These are phyloP conservation scores for Teunomyces aglyptinius DNA, from an alignment of 805 yeast species.

Conservation along the genomic window DNA sequence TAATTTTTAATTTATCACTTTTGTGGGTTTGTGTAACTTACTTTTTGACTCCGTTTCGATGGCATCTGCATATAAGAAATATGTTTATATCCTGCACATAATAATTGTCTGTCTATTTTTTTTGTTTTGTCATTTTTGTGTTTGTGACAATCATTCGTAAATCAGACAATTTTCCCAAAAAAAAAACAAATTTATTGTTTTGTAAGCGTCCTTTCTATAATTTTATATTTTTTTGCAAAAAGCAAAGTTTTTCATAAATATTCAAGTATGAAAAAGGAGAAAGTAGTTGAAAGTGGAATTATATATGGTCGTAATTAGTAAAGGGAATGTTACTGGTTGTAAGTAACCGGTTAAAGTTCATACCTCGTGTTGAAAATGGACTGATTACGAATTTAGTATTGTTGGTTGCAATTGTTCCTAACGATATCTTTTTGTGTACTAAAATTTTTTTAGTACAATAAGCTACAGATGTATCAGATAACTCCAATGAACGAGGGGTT, in stretches of 20 bases:
- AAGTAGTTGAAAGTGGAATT: too few species aligned
- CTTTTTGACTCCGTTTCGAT: conserved; percentile 2
- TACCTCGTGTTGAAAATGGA: not conserved
- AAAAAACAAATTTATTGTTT: too few species aligned
- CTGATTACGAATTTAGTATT: not conserved
- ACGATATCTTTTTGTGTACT: not conserved
- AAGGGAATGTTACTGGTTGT: too few species aligned
- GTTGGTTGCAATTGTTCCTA: not conserved
- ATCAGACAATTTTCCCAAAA: too few species aligned
- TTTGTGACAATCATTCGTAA: not conserved
- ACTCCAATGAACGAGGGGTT: not conserved
- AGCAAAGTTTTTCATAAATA: too few species aligned
- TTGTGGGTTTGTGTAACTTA: conserved; percentile 1
- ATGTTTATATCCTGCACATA: not conserved
- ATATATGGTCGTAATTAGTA: too few species aligned
- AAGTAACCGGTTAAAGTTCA: too few species aligned
- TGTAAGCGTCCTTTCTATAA: too few species aligned
- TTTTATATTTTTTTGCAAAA: too few species aligned
- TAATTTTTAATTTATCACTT: conserved; percentile 2
- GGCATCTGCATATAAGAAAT: not conserved
- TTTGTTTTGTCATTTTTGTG: not conserved
- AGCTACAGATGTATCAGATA: not conserved
- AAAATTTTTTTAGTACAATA: not conserved
- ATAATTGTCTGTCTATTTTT: not conserved
- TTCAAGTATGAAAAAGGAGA: too few species aligned